A percentile compares a stretch with the other conserved stretches of the same genome.
phyloP scores from a whole-genome alignment of 139 green algal species.

The Auxenochlorella protothecoides region DNA sequence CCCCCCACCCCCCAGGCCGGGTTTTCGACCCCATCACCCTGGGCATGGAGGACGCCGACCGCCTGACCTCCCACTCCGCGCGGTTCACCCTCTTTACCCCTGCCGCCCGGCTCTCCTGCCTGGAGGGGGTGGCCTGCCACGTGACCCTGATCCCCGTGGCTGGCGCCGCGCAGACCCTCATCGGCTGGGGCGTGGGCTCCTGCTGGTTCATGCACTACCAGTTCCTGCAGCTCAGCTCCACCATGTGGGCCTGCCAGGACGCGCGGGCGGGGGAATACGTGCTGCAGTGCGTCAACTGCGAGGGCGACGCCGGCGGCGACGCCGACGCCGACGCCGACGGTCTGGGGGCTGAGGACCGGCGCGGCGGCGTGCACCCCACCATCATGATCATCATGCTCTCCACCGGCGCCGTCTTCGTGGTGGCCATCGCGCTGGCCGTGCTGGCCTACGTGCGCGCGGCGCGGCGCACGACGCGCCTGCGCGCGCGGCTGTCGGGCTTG shows the following conservation, averaged over 20 bases:
- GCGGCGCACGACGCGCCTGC: too few species aligned
- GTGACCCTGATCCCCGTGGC: background rate
- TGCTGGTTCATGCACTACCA: slow-evolving; percentile 5
- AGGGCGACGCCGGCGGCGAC: background rate
- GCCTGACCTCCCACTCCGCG: background rate
- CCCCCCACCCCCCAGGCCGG: background rate
- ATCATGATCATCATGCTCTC: too few species aligned
- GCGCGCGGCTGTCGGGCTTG: too few species aligned
- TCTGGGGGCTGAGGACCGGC: too few species aligned
- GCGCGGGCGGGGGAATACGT: background rate
- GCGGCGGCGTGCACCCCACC: too few species aligned
- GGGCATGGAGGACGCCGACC: background rate
- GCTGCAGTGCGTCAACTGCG: slow-evolving; percentile 1
- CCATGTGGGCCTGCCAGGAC: slow-evolving; percentile 1
- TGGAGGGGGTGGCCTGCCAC: background rate
- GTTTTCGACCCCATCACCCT: background rate
- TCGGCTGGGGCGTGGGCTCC: background rate
- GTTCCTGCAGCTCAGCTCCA: background rate
- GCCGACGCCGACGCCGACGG: background rate
- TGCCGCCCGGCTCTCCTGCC: background rate
- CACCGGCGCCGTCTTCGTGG: too few species aligned
- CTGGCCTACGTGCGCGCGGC: too few species aligned
- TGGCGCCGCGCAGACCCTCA: background rate
- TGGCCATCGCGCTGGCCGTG: too few species aligned
- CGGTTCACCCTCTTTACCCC: background rate